Evolutionary conservation across 805 yeast genomes (phyloP).

Genomic region (Saccharomycopsis fermentans): DNA sequence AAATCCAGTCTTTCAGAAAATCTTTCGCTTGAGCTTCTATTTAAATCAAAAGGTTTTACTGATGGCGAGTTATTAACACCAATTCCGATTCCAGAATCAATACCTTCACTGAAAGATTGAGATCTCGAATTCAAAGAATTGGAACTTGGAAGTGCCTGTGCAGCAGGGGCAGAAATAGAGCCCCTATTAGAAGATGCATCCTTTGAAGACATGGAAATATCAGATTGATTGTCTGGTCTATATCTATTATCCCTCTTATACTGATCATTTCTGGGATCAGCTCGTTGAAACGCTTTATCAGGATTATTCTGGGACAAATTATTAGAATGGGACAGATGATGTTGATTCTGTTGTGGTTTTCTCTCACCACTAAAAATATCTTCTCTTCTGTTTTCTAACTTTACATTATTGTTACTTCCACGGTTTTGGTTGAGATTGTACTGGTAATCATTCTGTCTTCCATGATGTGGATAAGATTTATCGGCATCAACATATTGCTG

Average conservation of each 20-base stretch:
- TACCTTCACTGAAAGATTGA: slow-evolving; percentile 3
- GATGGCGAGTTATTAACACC: background rate
- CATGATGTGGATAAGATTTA: background rate
- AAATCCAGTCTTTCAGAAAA: background rate
- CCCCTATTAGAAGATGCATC: background rate
- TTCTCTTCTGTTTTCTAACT: slow-evolving; percentile 4
- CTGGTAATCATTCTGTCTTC: background rate
- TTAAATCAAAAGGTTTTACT: background rate
- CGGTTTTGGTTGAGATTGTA: background rate
- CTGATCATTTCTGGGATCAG: background rate
- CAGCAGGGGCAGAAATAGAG: background rate
- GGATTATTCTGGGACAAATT: background rate
- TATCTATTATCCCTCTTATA: background rate
- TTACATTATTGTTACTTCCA: background rate
- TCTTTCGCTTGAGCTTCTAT: background rate
- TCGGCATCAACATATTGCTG: slow-evolving; percentile 1
- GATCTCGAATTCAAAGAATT: background rate
- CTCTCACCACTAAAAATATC: background rate
- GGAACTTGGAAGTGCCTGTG: background rate
- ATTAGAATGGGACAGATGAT: background rate
- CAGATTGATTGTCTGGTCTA: background rate
- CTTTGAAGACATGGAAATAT: background rate
- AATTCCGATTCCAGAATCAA: background rate
- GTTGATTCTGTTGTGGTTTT: background rate
- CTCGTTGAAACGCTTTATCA: background rate